Evolutionary conservation across 2,329 filamentous ascomycete species (phyloP), one percentile per base, ranked within the genome.

Genomic region (Pleomassaria siparia): DNA sequence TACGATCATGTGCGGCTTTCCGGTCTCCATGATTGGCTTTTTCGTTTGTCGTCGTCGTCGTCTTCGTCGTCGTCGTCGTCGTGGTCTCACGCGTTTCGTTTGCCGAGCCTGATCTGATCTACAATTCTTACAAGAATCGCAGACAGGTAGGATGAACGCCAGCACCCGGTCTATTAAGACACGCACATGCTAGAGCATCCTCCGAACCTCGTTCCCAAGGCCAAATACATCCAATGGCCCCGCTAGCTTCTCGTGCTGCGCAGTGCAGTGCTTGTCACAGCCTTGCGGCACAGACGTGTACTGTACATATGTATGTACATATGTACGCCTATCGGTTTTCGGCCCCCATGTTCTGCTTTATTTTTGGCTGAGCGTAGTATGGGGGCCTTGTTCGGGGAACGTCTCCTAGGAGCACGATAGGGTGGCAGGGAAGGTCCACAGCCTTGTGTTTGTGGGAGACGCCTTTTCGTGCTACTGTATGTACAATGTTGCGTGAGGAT

Each of bases 1-100:
- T 30, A 70, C 53, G 4, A 69, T 57, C 63, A 69, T 60, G 18
- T 71, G 61, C 25, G 66, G 66, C 43, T 55, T 61, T 29, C 58
- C 49, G 22, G 25, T 37, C 29, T 45, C 40, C 49, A 43, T 54
- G 24, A 39, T 41, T n/a, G 44, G 40, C 47, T 43, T 54, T n/a
- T 42, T 37, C 25, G 33, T 36, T 13, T 26, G 18, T 40, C 39
- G 32, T 35, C n/a, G n/a, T 11, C 20, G 12, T 4, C 21, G 24
- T 49, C 7, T 41, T 26, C 26, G 30, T 40, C 20, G 3, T 24
- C 16, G 4, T 10, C 13, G 13, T 22, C 15, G 18, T 6, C 30
- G 8, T 7, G 30, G 8, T 33, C 12, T 33, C 30, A 6, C 6
- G 30, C 30, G 30, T 33, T 6, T n/a, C 15, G 30, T 18, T 33